Conservation (phyloP, 176 grass and related monocot species). For the Oryza nivara region DNA sequence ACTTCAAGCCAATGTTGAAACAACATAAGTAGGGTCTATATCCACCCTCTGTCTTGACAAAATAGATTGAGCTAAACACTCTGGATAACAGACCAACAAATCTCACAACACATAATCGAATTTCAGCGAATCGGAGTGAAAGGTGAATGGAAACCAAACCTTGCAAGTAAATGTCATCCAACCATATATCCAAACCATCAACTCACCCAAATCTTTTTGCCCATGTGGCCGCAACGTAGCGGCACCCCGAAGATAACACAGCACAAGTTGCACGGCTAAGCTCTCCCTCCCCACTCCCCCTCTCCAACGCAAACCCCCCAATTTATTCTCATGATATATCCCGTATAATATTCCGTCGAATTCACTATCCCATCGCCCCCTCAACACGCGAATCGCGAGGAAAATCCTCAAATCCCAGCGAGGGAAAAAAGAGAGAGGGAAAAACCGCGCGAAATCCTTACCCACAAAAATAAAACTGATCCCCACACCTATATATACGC, state of each 20-base stretch:
- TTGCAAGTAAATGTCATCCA: conserved; percentile 39
- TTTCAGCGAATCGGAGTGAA: not conserved
- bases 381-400: conserved; percentile 38
- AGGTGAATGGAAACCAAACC: not conserved
- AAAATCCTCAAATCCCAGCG: not conserved
- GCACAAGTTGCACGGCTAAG: conserved; percentile 28
- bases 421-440: no score
- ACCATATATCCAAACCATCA: conserved; percentile 20
- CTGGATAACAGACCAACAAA: not conserved
- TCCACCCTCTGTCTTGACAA: no score
- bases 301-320: conserved; percentile 8
- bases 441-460: not conserved
- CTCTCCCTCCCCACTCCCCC: not conserved
- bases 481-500: conserved; percentile 53
- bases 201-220: not conserved
- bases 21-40: no score
- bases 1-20: no score
- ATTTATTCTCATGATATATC: conserved; percentile 40
- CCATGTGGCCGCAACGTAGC: conserved; percentile 44
- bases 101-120: conserved; percentile 5
- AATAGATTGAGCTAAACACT: not conserved
- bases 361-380: conserved; percentile 40
- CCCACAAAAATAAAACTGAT: conserved; percentile 45
- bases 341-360: conserved; percentile 27
- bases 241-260: conserved; percentile 45